Base-by-base conservation (phyloP, 768 basidiomycete species). In the Pleurotus giganteus region DNA sequence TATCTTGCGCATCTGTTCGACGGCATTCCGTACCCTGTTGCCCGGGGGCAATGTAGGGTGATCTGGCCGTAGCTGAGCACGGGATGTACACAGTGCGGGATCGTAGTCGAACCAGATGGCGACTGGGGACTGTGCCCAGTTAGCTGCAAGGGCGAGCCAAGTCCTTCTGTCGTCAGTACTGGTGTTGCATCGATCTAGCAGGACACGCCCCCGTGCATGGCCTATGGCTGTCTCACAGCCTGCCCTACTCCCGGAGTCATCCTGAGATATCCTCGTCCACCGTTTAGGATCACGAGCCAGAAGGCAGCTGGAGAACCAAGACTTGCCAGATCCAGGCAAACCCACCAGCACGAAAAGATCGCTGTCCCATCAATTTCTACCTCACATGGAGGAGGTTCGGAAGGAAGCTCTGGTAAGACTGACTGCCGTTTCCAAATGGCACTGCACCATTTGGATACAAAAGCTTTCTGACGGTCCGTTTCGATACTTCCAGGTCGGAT, bases 11-110 rank as follows among this genome's bases (percentile, higher is more conserved):
- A 85, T 84, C 60, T 83, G 80, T 15, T 75, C 69, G 4, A 86
- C 66, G 1, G 83, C 83, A 56, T 75, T 80, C 13, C 77, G 73
- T 41, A 85, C 83, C 0, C 81, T 71, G 34, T 68, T 69, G 0
- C 82, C 82, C 3, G 83, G 82, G 2, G 78, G 77, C 3, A 86
- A 71, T 6, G 82, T 83, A 3, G 83, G 82, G 56, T 86, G 85
- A n/a, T 73, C 78, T 3, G 76, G 66, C 4, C 84, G 74, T 64
- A 71, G 73, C 64, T 85, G 83, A 4, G 83, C 83, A 7, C 84
- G 72, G 9, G 78, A 75, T 11, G 66, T 68, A 63, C 84, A 85
- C 5, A 85, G 66, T 2, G 71, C 71, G 7, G 63, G 62, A 31
- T 74, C 68, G 57, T 82, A 82, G 60, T 84, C 82, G 63, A 86